These are phyloP conservation scores for Alternaria metachromatica DNA, from an alignment of 2,329 filamentous ascomycete species.

Conservation along the genomic window DNA sequence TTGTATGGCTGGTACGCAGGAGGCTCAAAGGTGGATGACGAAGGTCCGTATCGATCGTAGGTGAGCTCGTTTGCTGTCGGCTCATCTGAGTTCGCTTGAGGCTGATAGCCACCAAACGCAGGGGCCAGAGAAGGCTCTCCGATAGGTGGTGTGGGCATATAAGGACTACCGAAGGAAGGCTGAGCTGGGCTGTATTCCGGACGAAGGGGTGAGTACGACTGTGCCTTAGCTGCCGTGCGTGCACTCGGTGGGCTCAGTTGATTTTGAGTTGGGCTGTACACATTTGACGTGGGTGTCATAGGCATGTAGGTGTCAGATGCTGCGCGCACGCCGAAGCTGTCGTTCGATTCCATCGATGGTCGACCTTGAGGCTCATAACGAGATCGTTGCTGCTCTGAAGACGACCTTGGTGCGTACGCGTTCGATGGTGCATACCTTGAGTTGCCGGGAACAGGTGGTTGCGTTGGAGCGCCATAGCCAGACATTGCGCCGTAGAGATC, in stretches of 20 bases:
- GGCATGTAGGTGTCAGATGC: constrained; percentile 41
- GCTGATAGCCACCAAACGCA: constrained; percentile 37
- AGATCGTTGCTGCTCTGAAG: constrained; percentile 59
- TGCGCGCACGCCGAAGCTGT: constrained; percentile 32
- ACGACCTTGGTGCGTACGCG: constrained; percentile 56
- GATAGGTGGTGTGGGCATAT: constrained; percentile 35
- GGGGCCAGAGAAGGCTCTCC: constrained; percentile 29
- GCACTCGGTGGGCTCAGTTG: constrained; percentile 39
- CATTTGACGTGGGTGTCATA: constrained; percentile 32
- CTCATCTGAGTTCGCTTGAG: constrained; percentile 35
- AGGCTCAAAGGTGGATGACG: constrained; percentile 36
- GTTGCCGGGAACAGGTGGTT: constrained; percentile 36
- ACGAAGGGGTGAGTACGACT: constrained; percentile 43
- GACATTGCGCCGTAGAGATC: constrained; percentile 78
- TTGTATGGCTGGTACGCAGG: constrained; percentile 56
- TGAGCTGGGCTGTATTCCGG: constrained; percentile 32
- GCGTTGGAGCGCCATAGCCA: constrained; percentile 51
- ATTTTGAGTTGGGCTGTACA: constrained; percentile 40
- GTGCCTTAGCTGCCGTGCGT: constrained; percentile 33
- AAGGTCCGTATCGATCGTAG: constrained; percentile 42
- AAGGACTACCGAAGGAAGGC: constrained; percentile 37
- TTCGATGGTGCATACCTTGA: constrained; percentile 50
- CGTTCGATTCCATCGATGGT: constrained; percentile 47
- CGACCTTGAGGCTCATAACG: constrained; percentile 55
- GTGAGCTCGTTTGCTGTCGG: constrained; percentile 18